Conservation (phyloP, 169 alveolate genomes). For the Amoebophrya sp. region DNA sequence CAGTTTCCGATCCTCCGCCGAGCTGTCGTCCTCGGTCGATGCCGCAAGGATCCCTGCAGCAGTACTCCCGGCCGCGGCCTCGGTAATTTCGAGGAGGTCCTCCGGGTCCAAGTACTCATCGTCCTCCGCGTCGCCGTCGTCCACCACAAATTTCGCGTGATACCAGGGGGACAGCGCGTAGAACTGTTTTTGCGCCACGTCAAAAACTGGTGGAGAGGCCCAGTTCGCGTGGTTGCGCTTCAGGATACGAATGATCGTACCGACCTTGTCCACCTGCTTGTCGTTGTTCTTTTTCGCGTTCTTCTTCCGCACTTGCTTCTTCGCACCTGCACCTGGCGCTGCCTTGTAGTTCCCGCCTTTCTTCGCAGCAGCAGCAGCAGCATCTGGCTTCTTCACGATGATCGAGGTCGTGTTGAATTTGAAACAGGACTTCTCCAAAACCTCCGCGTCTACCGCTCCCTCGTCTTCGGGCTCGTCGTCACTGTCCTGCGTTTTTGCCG, state of each 20-base stretch:
- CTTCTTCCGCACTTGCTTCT: background rate
- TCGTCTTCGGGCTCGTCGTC: background rate
- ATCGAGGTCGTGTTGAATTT: no score
- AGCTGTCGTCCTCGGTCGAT: no score
- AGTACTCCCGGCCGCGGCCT: background rate
- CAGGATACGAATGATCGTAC: background rate
- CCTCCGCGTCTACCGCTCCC: background rate
- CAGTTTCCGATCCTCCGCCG: no score
- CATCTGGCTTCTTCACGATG: no score
- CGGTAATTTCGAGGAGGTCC: background rate
- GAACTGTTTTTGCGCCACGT: background rate
- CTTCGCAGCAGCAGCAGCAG: no score
- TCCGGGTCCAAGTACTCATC: background rate
- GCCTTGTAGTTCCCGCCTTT: background rate
- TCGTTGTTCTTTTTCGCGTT: background rate
- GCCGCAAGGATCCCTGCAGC: no score
- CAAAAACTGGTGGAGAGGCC: background rate
- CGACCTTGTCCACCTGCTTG: background rate
- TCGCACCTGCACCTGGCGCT: background rate
- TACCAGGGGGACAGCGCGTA: background rate
- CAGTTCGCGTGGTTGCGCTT: background rate
- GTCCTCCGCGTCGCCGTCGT: background rate
- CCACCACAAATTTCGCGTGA: background rate
- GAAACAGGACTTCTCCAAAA: background rate
- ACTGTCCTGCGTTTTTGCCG: no score